Conservation (phyloP, 305 asterid genomes). For the Coffea humblotiana region DNA sequence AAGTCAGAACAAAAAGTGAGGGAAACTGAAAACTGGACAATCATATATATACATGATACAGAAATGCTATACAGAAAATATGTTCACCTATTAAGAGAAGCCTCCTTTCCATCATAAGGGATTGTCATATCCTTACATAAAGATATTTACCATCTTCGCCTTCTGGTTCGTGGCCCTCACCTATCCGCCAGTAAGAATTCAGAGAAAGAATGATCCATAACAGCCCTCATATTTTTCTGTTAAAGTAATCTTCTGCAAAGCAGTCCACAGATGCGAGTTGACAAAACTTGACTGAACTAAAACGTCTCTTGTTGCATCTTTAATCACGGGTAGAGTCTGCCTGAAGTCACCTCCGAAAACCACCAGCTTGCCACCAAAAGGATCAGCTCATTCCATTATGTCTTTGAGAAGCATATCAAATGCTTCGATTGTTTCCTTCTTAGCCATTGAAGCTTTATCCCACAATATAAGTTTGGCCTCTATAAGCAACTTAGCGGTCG, state of each 20-base stretch:
- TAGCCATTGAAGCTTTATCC: slow-evolving; percentile 15
- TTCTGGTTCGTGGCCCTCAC: neutral
- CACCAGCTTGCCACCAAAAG: slow-evolving; percentile 1
- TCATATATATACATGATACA: no score
- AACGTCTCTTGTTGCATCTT: neutral
- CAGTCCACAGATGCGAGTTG: neutral
- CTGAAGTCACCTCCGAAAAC: neutral
- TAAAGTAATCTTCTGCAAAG: neutral
- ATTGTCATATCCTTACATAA: neutral
- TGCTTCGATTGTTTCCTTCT: neutral
- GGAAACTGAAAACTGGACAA: no score
- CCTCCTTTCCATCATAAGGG: neutral
- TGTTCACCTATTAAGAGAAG: neutral
- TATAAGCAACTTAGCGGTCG: neutral
- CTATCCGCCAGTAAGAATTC: neutral
- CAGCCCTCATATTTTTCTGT: neutral
- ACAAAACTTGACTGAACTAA: neutral
- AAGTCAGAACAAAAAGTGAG: no score
- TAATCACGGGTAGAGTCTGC: neutral
- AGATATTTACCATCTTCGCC: neutral
- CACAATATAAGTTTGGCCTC: neutral
- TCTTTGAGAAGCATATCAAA: neutral
- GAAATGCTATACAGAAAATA: no score
- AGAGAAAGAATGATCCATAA: neutral
- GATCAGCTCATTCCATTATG: neutral